Evolutionary conservation across 192 early-diverging fungal genomes (phyloP), one percentile per base, ranked within the genome.

Genomic region (Podila epigama): DNA sequence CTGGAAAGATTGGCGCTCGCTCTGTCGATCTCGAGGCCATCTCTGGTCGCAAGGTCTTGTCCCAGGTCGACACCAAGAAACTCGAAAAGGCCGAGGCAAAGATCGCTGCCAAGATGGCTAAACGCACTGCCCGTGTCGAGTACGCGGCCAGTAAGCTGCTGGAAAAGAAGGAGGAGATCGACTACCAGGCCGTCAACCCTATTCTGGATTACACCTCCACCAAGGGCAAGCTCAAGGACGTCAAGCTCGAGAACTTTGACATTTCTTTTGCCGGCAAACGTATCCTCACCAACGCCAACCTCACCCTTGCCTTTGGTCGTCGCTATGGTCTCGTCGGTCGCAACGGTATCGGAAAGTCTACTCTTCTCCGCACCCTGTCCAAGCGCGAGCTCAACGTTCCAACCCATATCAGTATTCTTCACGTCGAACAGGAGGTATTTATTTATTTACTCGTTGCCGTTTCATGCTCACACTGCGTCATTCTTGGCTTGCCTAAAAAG

Each of bases 171-270:
- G 85, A 84, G 25, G 85, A 90, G 28, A 83, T 87, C 51, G 91
- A 92, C 54, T 89, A 93, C 80, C 92, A 94, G 80, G 87, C 90
- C 37, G 94, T 96, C 57, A 97, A 96, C 81, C 97, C 96, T 51
- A 92, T 95, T 84, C 86, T 95, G 58, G 90, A 90, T 79, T 89
- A 93, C 73, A 88, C 91, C 22, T 82, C 88, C 7, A 91, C 93
- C 25, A 90, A 91, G 65, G 89, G 89, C 64, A 89, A 91, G 81
- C 87, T 91, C 70, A 99, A 99, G 86, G 97, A 99, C 68, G 90
- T 99, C 82, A 96, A 96, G 82, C 68, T 97, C 61, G 95, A 97
- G 60, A 92, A 94, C 83, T 98, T 99, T 85, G 97, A 99, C 79
- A 97, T 98, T 51, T 93, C 92, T 37, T 93, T 91, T 83, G 94